Percentiles rank a stretch among this genome's conserved stretches.
Conservation (phyloP, 768 basidiomycete genomes). For the Gloeostereum incarnatum region DNA sequence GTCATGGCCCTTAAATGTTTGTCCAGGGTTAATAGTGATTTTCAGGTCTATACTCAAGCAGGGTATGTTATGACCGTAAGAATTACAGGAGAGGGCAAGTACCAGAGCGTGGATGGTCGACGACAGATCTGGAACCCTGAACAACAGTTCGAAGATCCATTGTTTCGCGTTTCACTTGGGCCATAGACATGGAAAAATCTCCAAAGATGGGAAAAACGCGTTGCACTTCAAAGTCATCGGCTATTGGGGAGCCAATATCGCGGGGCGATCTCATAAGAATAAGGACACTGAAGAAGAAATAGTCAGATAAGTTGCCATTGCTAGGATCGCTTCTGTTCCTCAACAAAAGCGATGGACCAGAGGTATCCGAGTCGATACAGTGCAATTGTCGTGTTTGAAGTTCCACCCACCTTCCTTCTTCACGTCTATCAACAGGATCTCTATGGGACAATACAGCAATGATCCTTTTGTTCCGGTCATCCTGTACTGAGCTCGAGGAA, state of each 20-base stretch:
- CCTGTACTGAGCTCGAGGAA: constrained; percentile 1
- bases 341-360: background rate
- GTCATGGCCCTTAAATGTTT: constrained; percentile 7
- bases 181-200: constrained; percentile 43
- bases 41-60: constrained; percentile 5
- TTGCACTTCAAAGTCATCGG: constrained; percentile 32
- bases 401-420: constrained; percentile 44
- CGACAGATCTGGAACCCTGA: constrained; percentile 13
- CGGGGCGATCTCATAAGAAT: constrained; percentile 33
- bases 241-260: constrained; percentile 7
- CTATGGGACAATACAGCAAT: constrained; percentile 44
- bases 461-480: constrained; percentile 21
- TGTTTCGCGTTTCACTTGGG: constrained; percentile 37
- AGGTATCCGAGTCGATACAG: constrained; percentile 7
- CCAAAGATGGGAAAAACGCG: constrained; percentile 49
- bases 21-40: constrained; percentile 7
- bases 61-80: background rate
- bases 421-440: constrained; percentile 27
- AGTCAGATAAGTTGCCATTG: constrained; percentile 7
- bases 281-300: constrained; percentile 26
- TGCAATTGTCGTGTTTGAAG: background rate
- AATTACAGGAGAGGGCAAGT: constrained; percentile 7
- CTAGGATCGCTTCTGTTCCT: constrained; percentile 3
- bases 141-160: constrained; percentile 22
- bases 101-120: constrained; percentile 32